Base-by-base conservation (phyloP, 2,329 filamentous ascomycete species). In the Aspergillus sp. region DNA sequence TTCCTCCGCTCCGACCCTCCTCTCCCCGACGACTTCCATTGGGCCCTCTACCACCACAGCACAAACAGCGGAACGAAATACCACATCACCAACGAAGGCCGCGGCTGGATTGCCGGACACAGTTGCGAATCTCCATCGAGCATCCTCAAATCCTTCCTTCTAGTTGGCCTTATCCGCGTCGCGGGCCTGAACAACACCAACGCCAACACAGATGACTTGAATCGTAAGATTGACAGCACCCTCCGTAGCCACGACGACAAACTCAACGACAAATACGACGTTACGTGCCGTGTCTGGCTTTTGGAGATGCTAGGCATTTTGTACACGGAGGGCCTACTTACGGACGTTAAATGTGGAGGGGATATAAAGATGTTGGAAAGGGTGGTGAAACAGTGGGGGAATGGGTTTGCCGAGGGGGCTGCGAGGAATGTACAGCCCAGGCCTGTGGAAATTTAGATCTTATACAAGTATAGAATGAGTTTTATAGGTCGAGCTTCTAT, bases 21-120 rank as follows among this genome's bases (percentile, higher is more conserved):
- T 4, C 7, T 50, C 1, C 52, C 58, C 21, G 64, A 71, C 45
- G 58, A 70, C n/a, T 70, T 70, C 55, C 66, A 72, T 57, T 72
- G 70, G 69, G 69, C 52, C 3, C 63, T 64, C 9, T 73, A 73
- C 47, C 56, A 68, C 63, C 39, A 31, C 21, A 12, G n/a, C 21
- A 7, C 33, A n/a, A 35, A 23, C n/a, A 46, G 61, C 21, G 60
- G 63, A 43, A 64, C 48, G 24, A 65, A 66, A 52, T 70, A 70
- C 53, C 69, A 68, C 44, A 60, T 68, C 47, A 59, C 51, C 49
- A 64, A 63, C 39, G 47, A 58, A 35, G 56, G 63, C 12, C 41
- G 15, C 23, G 65, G 62, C 7, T 67, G 65, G 37, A 51, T 43
- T 8, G 6, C 49, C 4, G 49, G 21, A 5, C 37, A 51, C 15